Evolutionary conservation across 768 basidiomycete species (phyloP), one percentile per base, ranked within the genome.

Genomic region (Hypsizygus marmoreus): DNA sequence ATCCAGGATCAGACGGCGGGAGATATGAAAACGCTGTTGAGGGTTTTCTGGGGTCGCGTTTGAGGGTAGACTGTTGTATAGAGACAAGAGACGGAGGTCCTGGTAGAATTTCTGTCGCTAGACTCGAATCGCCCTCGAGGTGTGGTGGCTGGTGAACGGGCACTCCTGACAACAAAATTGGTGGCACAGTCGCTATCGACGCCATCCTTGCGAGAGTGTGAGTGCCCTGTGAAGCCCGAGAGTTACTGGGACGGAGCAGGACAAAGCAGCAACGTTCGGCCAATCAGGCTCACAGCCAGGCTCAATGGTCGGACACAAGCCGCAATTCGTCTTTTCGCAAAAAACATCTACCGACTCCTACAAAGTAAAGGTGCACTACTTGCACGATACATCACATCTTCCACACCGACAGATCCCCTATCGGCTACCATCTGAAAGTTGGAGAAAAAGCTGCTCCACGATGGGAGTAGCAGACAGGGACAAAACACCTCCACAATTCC

Each of bases 31-130:
- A 74, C 48, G 76, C 68, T 54, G 77, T 71, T 53, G 77, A 66
- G 40, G 85, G 80, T 70, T 91, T 90, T 74, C 79, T 88, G 60
- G 83, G 83, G 73, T 92, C 89, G 63, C 86, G 83, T 72, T 85
- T 88, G 61, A 82, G 75, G 43, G 79, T 73, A 58, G 79, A 70
- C 69, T 88, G 86, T 68, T 84, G 85, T 47, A 82, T 70, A 57
- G 86, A 81, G 54, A 76, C 71, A 51, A 90, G 66, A 54, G 89
- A 81, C 41, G 91, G 91, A 49, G 91, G 91, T 19, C 89, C 90
- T 61, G 91, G 91, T 58, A 93, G 79, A 71, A 93, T 86, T 77
- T 92, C 91, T 49, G 91, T 93, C 51, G 91, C 90, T 58, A 91
- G 77, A 53, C 79, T 75, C 45, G 86, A 70, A 75, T 93, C 88